Base-by-base conservation (phyloP, 495 filamentous ascomycete species). In the Talaromyces proteolyticus region DNA sequence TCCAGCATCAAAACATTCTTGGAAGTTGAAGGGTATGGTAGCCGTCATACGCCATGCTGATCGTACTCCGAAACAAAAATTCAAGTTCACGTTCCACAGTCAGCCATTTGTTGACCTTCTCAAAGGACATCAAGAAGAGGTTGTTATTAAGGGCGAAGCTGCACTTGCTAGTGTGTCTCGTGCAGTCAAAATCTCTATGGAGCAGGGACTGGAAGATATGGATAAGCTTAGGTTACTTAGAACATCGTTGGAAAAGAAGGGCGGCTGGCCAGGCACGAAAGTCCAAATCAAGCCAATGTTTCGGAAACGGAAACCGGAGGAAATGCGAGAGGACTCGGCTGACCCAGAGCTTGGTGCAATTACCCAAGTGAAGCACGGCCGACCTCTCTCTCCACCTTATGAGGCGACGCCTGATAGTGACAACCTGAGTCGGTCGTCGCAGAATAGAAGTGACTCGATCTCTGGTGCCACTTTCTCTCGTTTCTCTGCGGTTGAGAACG, bases 281-380 rank as follows among this genome's bases (percentile, higher is more conserved):
- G 92, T 98, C 21, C 93, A 98, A 68, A 96, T 98, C 58, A 98
- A 98, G 68, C 93, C 93, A 1, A 91, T 98, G 87, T 98, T 96
- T 66, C 81, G 89, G 36, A 95, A 89, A 65, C 74, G 82, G 44
- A 86, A 84, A 62, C 73, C 75, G 10, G 78, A 85, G 48, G 79
- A 82, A 53, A 62, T 74, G 51, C 48, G 53, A 39, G 65, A 69
- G 53, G 42, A 48, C 34, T 51, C 57, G 36, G 29, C 26, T 16
- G 46, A 34, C 19, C 42, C 47, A 7, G 47, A 42, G 7, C 47
- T 49, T 7, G 24, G 25, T 19, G 17, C 52, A 6, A 51, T 24
- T 52, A 61, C 26, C 51, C 53, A 17, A 44, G 45, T 20, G 41
- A 48, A 38, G 14, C 11, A 19, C 19, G 19, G 19, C 16, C 25